Conservation (phyloP, 306 rosid genomes). For the Senna siamea region DNA sequence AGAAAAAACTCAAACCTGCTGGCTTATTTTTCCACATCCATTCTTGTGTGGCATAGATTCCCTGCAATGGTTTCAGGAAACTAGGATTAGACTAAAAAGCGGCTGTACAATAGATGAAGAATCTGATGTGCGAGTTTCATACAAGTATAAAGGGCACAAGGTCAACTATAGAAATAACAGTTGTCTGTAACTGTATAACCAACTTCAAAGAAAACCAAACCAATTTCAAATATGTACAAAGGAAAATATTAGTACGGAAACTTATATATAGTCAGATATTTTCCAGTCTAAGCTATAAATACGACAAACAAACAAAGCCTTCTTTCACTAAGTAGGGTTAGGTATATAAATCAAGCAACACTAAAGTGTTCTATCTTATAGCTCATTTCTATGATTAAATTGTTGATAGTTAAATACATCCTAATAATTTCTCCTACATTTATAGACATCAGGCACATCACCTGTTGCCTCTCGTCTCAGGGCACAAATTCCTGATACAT, state of each 20-base stretch:
- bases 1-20: constrained; percentile 61
- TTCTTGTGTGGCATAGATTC: constrained; percentile 66
- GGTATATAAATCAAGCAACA: too few relatives aligned
- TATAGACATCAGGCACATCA: not conserved
- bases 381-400: too few relatives aligned
- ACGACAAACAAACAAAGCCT: too few relatives aligned
- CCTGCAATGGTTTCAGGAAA: constrained; percentile 53
- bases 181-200: constrained; percentile 55
- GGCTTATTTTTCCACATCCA: constrained; percentile 88
- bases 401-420: too few relatives aligned
- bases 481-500: not conserved
- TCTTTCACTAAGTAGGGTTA: too few relatives aligned
- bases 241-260: not conserved
- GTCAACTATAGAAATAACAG: constrained; percentile 29
- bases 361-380: too few relatives aligned
- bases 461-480: too few relatives aligned
- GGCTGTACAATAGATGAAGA: not conserved
- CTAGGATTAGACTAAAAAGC: constrained; percentile 19
- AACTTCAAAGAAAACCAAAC: constrained; percentile 49
- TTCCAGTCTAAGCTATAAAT: not conserved
- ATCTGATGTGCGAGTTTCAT: not conserved
- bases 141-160: constrained; percentile 66
- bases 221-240: constrained; percentile 19
- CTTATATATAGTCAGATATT: not conserved
- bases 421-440: too few relatives aligned